Conservation (phyloP, 148 eudicot species). For the Cornus florida region DNA sequence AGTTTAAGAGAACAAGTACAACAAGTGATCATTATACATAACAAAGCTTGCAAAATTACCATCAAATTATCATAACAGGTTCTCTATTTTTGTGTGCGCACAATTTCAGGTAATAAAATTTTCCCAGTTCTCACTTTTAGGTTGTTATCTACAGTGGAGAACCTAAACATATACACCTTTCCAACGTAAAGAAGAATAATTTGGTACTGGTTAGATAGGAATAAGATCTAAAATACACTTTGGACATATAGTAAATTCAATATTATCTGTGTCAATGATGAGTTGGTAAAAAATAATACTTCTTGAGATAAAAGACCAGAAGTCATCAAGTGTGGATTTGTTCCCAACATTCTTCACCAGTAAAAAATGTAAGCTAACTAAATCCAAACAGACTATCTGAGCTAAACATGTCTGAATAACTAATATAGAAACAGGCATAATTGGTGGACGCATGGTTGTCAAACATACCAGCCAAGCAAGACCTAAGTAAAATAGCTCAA, state of each 20-base stretch:
- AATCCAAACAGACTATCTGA: neutral
- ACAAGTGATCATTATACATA: neutral
- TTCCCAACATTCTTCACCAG: neutral
- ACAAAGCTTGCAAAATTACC: neutral
- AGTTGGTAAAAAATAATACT: neutral
- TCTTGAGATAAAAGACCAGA: neutral
- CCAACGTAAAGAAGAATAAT: neutral
- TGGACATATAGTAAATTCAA: neutral
- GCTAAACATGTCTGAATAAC: neutral
- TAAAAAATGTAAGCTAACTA: neutral
- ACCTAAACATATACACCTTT: neutral
- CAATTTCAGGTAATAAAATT: neutral
- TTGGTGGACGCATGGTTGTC: neutral
- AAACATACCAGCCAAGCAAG: neutral
- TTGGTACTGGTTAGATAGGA: neutral
- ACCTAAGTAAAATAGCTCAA: neutral
- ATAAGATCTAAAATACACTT: neutral
- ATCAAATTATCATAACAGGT: neutral
- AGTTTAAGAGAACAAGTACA: conserved; percentile 1
- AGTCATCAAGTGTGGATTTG: neutral
- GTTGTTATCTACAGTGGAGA: neutral
- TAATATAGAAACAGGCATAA: too few relatives aligned
- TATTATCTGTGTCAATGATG: neutral
- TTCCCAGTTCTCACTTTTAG: neutral
- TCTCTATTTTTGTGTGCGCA: neutral